Conservation (phyloP, 768 basidiomycete species). For the Leccinum rimulosum region DNA sequence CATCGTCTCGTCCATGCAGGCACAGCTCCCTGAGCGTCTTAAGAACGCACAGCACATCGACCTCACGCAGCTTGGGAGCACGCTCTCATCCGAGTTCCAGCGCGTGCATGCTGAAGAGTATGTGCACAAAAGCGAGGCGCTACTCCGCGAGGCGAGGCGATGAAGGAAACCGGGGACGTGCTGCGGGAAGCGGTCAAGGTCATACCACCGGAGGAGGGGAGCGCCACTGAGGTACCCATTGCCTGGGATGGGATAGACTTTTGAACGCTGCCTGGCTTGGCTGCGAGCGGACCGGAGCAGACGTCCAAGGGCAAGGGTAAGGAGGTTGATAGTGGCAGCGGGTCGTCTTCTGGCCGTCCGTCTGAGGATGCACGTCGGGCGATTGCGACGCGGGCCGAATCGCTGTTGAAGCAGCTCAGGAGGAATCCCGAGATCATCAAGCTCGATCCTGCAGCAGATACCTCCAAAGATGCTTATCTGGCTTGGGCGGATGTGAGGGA, state of each 20-base stretch:
- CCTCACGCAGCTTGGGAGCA: no score
- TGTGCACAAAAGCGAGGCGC: conserved; percentile 66
- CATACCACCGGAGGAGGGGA: conserved; percentile 76
- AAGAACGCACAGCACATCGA: no score
- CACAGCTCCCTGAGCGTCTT: no score
- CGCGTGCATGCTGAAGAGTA: conserved; percentile 87
- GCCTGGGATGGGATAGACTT: conserved; percentile 89
- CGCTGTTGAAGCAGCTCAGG: conserved; percentile 67
- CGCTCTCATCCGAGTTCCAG: no score
- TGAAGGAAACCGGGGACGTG: conserved; percentile 79
- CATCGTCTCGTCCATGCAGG: no score
- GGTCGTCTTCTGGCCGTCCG: conserved; percentile 26
- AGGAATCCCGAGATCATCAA: conserved; percentile 73
- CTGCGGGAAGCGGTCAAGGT: conserved; percentile 90
- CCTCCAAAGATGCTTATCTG: conserved; percentile 49
- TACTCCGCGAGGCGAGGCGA: conserved; percentile 64
- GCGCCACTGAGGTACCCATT: conserved; percentile 31
- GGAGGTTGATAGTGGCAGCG: conserved; percentile 25
- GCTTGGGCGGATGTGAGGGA: conserved; percentile 59
- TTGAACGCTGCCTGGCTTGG: conserved; percentile 63
- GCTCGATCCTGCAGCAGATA: conserved; percentile 71
- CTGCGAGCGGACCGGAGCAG: conserved; percentile 18
- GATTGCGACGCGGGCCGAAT: conserved; percentile 74
- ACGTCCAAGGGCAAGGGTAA: conserved; percentile 37
- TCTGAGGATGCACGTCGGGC: conserved; percentile 46